A percentile compares a stretch with the other conserved stretches of the same genome.
These are phyloP conservation scores for Erodium texanum DNA, from an alignment of 441 rosid species.

Conservation along the genomic window DNA sequence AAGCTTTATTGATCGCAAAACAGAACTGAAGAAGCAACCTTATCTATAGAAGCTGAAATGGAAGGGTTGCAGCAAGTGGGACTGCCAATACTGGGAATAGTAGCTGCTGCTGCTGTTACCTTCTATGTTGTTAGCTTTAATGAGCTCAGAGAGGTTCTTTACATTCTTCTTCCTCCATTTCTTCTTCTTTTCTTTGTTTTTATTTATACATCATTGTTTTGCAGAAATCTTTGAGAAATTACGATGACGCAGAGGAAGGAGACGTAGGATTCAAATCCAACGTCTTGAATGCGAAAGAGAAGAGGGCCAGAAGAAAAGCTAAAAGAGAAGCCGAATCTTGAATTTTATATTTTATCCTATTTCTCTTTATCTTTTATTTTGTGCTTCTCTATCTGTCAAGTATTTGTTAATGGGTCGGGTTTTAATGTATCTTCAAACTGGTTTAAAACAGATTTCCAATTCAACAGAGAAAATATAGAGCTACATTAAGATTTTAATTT, in stretches of 20 bases:
- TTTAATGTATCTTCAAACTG: no score
- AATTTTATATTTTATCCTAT: not conserved
- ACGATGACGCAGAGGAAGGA: slow-evolving; percentile 37
- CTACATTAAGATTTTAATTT: not conserved
- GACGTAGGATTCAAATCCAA: slow-evolving; percentile 39
- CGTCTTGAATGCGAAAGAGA: slow-evolving; percentile 48
- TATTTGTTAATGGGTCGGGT: no score
- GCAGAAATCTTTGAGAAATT: slow-evolving; percentile 53
- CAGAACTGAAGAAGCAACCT: no score
- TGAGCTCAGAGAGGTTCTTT: slow-evolving; percentile 54
- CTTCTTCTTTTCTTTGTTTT: not conserved
- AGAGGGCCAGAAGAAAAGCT: slow-evolving; percentile 46
- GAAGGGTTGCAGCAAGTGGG: no score
- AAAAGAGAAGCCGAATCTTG: slow-evolving; percentile 25
- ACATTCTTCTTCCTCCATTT: not conserved
- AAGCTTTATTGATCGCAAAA: no score
- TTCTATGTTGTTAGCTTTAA: slow-evolving; percentile 61
- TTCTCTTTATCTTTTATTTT: not conserved
- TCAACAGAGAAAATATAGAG: not conserved
- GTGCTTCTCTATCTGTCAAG: no score
- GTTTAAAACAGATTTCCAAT: not conserved
- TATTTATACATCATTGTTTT: not conserved
- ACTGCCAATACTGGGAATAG: no score
- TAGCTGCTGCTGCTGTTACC: slow-evolving; percentile 17
- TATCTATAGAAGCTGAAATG: no score